These are phyloP conservation scores for Ulota crispa DNA, from an alignment of 225 moss, liverwort and hornwort genomes.

Conservation along the genomic window DNA sequence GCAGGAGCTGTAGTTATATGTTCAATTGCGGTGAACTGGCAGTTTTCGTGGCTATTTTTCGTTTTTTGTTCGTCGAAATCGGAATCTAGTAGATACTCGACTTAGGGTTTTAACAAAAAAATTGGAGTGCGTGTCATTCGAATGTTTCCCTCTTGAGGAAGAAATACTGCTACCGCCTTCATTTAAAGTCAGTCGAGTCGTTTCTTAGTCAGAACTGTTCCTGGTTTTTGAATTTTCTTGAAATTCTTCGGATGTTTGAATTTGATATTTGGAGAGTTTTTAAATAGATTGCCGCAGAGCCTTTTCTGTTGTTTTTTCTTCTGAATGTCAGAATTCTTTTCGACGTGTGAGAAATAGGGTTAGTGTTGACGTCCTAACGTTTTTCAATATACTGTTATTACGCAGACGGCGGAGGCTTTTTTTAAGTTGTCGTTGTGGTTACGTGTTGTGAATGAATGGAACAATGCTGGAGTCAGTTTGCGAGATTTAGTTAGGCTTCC, in stretches of 20 bases:
- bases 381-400: too few relatives aligned
- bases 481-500: too few relatives aligned
- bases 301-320: too few relatives aligned
- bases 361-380: too few relatives aligned
- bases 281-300: too few relatives aligned
- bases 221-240: background rate
- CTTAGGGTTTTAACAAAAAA: slow-evolving; percentile 10
- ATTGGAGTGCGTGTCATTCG: background rate
- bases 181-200: background rate
- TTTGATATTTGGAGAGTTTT: background rate
- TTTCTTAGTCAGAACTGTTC: background rate
- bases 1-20: background rate
- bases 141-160: background rate
- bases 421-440: background rate
- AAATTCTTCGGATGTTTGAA: background rate
- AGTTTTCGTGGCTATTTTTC: background rate
- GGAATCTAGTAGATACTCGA: background rate
- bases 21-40: background rate
- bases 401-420: too few relatives aligned
- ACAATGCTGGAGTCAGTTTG: too few relatives aligned
- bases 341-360: too few relatives aligned
- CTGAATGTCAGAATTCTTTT: too few relatives aligned
- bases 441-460: background rate
- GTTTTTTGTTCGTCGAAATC: background rate
- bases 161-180: background rate